Conservation (phyloP, 1,284 basidiomycete species). For the Microbotryum intermedium region DNA sequence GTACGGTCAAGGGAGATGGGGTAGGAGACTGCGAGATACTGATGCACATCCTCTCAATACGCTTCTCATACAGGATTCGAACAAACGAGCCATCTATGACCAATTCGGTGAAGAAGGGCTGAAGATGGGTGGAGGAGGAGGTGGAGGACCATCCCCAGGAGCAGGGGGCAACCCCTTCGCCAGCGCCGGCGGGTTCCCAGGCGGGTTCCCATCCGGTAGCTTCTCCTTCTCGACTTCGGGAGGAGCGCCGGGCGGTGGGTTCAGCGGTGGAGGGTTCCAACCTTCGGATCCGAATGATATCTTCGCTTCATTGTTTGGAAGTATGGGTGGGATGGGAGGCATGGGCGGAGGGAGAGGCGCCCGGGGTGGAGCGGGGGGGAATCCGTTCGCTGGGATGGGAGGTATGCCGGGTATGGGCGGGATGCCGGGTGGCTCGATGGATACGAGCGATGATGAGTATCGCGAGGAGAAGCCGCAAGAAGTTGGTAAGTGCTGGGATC, state of each 20-base stretch:
- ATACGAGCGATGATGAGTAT: not conserved
- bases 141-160: conserved; percentile 28
- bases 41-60: too few species aligned
- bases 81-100: conserved; percentile 89
- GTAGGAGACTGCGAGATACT: too few species aligned
- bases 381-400: conserved; percentile 33
- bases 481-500: not conserved
- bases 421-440: not conserved
- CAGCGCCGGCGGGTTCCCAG: conserved; percentile 12
- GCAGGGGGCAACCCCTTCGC: conserved; percentile 24
- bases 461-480: not conserved
- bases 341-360: conserved; percentile 42
- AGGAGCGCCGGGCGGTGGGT: conserved; percentile 48
- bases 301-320: conserved; percentile 62
- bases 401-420: conserved; percentile 17
- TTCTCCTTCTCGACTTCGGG: conserved; percentile 56
- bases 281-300: conserved; percentile 82
- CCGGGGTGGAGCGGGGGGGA: conserved; percentile 39
- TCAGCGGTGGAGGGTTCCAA: conserved; percentile 51
- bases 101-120: conserved; percentile 94
- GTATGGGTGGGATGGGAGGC: conserved; percentile 40
- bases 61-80: conserved; percentile 32
- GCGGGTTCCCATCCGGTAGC: conserved; percentile 40
- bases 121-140: conserved; percentile 52
- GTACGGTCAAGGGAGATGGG: too few species aligned